phyloP scores from a whole-genome alignment of 2,329 filamentous ascomycete species.

The Coniochaeta sp. region DNA sequence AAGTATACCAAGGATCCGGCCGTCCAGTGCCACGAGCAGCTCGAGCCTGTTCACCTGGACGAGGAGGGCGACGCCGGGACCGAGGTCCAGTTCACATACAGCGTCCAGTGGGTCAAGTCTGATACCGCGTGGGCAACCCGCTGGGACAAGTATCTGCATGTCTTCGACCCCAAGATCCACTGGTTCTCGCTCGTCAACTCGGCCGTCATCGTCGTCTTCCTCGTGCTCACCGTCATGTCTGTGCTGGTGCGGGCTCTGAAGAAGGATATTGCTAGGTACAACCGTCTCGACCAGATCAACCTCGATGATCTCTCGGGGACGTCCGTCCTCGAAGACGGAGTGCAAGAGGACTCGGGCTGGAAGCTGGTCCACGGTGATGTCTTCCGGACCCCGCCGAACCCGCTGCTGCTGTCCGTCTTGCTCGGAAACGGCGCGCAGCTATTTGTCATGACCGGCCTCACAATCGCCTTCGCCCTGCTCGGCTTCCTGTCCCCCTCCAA shows the following conservation, averaged over 20 bases:
- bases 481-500: conserved; percentile 95
- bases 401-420: conserved; percentile 78
- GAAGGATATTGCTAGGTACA: conserved; percentile 96
- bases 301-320: conserved; percentile 82
- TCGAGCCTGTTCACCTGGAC: conserved; percentile 54
- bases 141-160: conserved; percentile 98
- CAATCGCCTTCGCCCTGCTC: conserved; percentile 85
- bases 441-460: conserved; percentile 95
- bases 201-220: conserved; percentile 86
- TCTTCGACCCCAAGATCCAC: conserved; percentile 96
- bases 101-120: conserved; percentile 81
- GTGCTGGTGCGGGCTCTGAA: conserved; percentile 80
- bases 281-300: conserved; percentile 84
- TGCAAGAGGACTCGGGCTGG: conserved; percentile 97
- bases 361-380: conserved; percentile 97
- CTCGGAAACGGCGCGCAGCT: conserved; percentile 92
- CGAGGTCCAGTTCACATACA: conserved; percentile 81
- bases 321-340: conserved; percentile 76
- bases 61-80: conserved; percentile 50
- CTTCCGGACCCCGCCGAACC: conserved; percentile 79
- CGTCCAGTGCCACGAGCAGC: conserved; percentile 55
- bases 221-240: conserved; percentile 87
- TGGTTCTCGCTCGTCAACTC: conserved; percentile 99
- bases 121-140: conserved; percentile 88
- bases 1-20: conserved; percentile 45